Percentiles rank a stretch among this genome's conserved stretches.
These are phyloP conservation scores for Phytopythium vexans DNA, from an alignment of 352 stramenopile genomes.

Conservation along the genomic window DNA sequence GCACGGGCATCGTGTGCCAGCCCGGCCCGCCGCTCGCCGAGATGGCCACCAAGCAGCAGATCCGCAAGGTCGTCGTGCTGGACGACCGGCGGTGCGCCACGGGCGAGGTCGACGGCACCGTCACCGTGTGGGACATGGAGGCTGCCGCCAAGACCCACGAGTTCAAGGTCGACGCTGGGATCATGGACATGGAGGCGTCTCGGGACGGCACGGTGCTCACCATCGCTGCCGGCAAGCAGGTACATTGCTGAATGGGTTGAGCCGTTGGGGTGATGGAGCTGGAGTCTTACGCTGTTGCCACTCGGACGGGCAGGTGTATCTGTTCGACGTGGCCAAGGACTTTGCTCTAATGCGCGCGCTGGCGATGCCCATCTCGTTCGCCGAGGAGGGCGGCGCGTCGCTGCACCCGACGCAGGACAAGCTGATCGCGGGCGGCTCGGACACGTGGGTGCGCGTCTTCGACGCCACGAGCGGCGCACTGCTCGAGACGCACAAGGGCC, in stretches of 20 bases:
- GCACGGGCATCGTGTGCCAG: constrained; percentile 60
- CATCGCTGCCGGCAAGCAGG: constrained; percentile 89
- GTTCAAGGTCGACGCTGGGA: constrained; percentile 64
- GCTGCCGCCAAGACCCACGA: constrained; percentile 30
- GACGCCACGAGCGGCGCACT: constrained; percentile 90
- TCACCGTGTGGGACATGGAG: constrained; percentile 73
- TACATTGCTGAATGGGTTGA: constrained; percentile 9
- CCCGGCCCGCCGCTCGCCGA: constrained; percentile 39
- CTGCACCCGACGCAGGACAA: constrained; percentile 81
- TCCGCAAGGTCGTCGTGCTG: constrained; percentile 78
- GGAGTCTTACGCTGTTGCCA: not conserved
- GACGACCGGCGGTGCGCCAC: constrained; percentile 48
- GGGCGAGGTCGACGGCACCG: constrained; percentile 69
- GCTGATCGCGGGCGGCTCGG: constrained; percentile 91
- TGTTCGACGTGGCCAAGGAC: constrained; percentile 84
- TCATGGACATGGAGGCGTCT: constrained; percentile 86
- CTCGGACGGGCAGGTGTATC: constrained; percentile 83
- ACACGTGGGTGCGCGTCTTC: constrained; percentile 98
- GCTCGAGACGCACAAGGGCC: constrained; percentile 96
- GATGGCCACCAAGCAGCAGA: constrained; percentile 63
- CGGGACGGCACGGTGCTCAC: constrained; percentile 76
- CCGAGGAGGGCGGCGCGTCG: constrained; percentile 89
- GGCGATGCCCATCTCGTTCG: constrained; percentile 87
- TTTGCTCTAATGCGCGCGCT: constrained; percentile 73
- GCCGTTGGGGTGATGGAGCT: not conserved